A percentile compares a stretch with the other conserved stretches of the same genome.
Evolutionary conservation across 1,139 yeast species (phyloP).

Genomic region (Geotrichum klebahnii): DNA sequence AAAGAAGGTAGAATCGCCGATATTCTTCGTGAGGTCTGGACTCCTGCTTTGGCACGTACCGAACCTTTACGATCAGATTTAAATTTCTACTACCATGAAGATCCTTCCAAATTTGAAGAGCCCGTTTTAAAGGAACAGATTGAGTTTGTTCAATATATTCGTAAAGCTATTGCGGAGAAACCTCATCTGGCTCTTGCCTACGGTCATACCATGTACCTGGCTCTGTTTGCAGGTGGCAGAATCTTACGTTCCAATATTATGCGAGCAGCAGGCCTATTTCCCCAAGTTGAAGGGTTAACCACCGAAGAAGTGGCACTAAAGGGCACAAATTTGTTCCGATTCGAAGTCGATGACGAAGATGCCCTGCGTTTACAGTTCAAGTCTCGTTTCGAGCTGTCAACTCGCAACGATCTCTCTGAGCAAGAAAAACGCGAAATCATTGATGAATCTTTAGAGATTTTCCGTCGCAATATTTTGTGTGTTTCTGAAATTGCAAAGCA

Average conservation of each 20-base stretch:
- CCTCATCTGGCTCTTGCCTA: constrained; percentile 77
- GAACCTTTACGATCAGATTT: constrained; percentile 58
- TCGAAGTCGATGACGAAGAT: constrained; percentile 61
- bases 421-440: constrained; percentile 66
- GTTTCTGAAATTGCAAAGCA: constrained; percentile 59
- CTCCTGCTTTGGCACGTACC: constrained; percentile 65
- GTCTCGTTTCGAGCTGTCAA: constrained; percentile 70
- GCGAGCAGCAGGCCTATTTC: constrained; percentile 68
- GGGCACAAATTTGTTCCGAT: constrained; percentile 70
- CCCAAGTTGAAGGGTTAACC: constrained; percentile 59
- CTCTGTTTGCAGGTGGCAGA: constrained; percentile 82
- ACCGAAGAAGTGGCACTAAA: constrained; percentile 56
- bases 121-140: constrained; percentile 63
- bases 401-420: constrained; percentile 65
- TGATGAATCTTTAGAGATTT: constrained; percentile 62
- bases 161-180: constrained; percentile 50
- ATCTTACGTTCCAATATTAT: constrained; percentile 64
- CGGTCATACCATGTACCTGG: constrained; percentile 80
- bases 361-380: constrained; percentile 62
- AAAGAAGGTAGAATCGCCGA: constrained; percentile 44
- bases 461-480: constrained; percentile 57
- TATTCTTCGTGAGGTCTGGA: constrained; percentile 55
- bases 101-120: constrained; percentile 49
- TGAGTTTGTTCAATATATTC: constrained; percentile 59
- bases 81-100: constrained; percentile 59